Conservation (phyloP, 768 basidiomycete genomes). For the Ephemerocybe angulata region DNA sequence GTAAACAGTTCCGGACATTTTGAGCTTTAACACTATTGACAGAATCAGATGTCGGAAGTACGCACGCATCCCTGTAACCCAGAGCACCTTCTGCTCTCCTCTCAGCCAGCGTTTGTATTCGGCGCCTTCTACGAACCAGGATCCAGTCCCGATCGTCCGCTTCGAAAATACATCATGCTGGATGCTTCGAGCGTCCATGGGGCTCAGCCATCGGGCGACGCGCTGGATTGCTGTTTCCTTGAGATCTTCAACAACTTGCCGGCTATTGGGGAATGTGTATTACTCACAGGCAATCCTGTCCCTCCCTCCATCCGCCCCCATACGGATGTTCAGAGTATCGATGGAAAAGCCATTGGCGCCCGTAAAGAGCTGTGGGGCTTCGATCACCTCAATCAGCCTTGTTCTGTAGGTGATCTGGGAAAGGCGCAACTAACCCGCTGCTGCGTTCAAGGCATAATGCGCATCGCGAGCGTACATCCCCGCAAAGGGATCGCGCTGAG, state of each 20-base stretch:
- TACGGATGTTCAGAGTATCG: background rate
- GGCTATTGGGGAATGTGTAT: background rate
- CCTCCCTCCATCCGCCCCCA: background rate
- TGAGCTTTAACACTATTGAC: too few relatives aligned
- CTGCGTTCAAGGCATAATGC: too few relatives aligned
- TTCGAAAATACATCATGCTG: background rate
- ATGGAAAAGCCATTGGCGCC: background rate
- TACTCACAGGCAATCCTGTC: background rate
- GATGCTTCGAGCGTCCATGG: background rate
- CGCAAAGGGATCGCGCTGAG: too few relatives aligned
- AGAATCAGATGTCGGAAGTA: background rate
- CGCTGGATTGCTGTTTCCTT: background rate
- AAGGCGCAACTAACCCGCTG: too few relatives aligned
- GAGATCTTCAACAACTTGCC: background rate
- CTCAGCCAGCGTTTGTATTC: background rate
- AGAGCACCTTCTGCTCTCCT: background rate
- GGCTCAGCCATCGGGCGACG: background rate
- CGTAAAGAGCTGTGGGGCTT: background rate
- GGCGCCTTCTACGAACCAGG: background rate
- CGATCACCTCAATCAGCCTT: too few relatives aligned
- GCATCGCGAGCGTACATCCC: too few relatives aligned
- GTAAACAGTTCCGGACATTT: too few relatives aligned
- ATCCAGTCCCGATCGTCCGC: background rate
- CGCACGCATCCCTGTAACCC: slow-evolving; percentile 1
- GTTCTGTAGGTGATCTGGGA: too few relatives aligned